These are phyloP conservation scores for Scorias spongiosa DNA, from an alignment of 2,329 filamentous ascomycete species.

Conservation along the genomic window DNA sequence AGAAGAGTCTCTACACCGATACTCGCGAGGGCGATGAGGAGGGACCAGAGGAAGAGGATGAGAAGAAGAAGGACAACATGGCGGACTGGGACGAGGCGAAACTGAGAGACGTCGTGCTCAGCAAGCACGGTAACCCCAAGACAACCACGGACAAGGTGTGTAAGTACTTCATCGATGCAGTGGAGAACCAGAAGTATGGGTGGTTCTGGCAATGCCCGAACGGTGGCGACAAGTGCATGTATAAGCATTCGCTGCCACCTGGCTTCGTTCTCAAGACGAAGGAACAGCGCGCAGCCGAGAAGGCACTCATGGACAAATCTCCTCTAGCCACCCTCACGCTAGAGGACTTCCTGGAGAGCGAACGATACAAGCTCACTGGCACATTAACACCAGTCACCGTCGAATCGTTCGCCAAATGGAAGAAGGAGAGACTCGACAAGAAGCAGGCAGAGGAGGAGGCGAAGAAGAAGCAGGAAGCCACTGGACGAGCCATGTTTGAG, in stretches of 20 bases:
- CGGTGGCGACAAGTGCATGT: constrained; percentile 95
- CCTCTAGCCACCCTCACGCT: constrained; percentile 87
- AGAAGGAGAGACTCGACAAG: constrained; percentile 85
- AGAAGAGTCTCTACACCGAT: constrained; percentile 84
- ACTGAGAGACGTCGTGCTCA: constrained; percentile 73
- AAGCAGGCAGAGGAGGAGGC: constrained; percentile 89
- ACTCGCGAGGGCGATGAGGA: constrained; percentile 57
- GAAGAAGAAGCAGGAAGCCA: constrained; percentile 83
- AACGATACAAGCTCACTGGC: constrained; percentile 87
- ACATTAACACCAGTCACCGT: constrained; percentile 84
- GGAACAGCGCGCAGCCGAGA: constrained; percentile 89
- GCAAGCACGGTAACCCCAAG: constrained; percentile 93
- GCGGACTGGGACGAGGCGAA: constrained; percentile 98
- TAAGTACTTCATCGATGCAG: constrained; percentile 94
- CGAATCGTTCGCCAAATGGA: constrained; percentile 92
- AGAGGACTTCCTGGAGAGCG: constrained; percentile 92
- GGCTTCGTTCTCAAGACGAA: constrained; percentile 97
- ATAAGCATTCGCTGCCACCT: constrained; percentile 85
- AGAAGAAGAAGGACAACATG: constrained; percentile 80
- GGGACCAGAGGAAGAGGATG: constrained; percentile 46
- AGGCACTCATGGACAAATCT: constrained; percentile 89
- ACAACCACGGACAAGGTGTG: constrained; percentile 97
- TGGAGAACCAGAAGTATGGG: constrained; percentile 96
- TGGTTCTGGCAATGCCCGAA: constrained; percentile 99
- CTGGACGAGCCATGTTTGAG: constrained; percentile 87